Evolutionary conservation across 1,139 yeast species (phyloP), one percentile per base, ranked within the genome.

Genomic region (Geotrichum carabidarum): DNA sequence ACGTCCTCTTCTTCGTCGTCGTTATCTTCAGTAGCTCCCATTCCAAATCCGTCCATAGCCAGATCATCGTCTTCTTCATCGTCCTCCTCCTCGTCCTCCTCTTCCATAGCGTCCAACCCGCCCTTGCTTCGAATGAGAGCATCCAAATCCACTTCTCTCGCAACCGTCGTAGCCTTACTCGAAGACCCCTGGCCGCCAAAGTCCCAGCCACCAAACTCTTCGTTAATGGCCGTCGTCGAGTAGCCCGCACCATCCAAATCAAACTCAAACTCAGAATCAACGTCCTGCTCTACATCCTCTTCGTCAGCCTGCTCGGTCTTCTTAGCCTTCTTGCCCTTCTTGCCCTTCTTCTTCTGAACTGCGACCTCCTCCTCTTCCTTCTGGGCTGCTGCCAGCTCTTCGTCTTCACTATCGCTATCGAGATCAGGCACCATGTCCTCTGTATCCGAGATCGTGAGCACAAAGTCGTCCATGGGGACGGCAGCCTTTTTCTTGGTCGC

Each of bases 161-260:
- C 52, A 60, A 69, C 78, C 7, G 59, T 63, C 35, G 55, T 64
- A 15, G 60, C 63, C 22, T 66, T 70, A 22, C 65, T 67, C 36
- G 71, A 70, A n/a, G 71, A 57, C 32, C 58, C 59, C 18, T 59
- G 74, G 52, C 76, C 80, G 14, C 75, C 80, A 67, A 88, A 87
- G 62, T 88, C 90, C 96, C 96, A 90, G 2, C 95, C 96, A 48
- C 81, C 82, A 54, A 85, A 82, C 15, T 72, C 74, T 8, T 46
- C 57, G n/a, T n/a, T 27, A 14, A 49, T 34, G n/a, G 41, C 32
- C 4, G 74, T 66, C 2, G 74, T 65, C 1, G 76, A 68, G 35
- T 78, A 83, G 42, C 76, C 80, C 32, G 80, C 83, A 18, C 84
- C 94, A 30, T 82, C 72, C 62, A 89, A 82, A 34, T 78, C 75